A percentile compares a stretch with the other conserved stretches of the same genome.
These are phyloP conservation scores for Cryptococcus maquisensis DNA, from an alignment of 1,284 basidiomycete species.

Conservation along the genomic window DNA sequence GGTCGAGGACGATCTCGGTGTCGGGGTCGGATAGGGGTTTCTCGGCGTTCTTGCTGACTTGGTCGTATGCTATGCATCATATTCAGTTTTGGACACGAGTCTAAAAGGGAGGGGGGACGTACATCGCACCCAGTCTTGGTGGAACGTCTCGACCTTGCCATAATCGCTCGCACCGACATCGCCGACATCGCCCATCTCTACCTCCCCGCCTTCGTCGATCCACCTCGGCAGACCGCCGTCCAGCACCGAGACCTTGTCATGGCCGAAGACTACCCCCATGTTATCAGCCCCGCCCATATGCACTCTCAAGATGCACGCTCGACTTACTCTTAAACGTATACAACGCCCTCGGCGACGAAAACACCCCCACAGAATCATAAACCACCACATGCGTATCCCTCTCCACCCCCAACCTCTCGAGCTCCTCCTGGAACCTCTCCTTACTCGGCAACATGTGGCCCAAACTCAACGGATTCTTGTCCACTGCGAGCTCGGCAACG, in stretches of 20 bases:
- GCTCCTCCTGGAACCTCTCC: slow-evolving; percentile 70
- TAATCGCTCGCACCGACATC: slow-evolving; percentile 27
- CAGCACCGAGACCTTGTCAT: slow-evolving; percentile 74
- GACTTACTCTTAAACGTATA: slow-evolving; percentile 73
- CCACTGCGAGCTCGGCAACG: slow-evolving; percentile 43
- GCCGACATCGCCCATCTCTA: slow-evolving; percentile 54
- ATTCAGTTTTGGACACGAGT: too few species aligned
- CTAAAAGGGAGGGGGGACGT: slow-evolving; percentile 30
- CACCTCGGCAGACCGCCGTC: slow-evolving; percentile 85
- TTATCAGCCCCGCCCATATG: background rate
- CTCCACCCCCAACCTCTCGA: slow-evolving; percentile 69
- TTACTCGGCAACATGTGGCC: slow-evolving; percentile 89
- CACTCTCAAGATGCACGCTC: background rate
- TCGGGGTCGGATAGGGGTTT: slow-evolving; percentile 52
- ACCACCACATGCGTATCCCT: slow-evolving; percentile 76
- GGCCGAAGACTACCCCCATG: slow-evolving; percentile 65
- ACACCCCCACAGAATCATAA: slow-evolving; percentile 83
- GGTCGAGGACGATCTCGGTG: slow-evolving; percentile 78
- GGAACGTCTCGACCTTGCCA: slow-evolving; percentile 48
- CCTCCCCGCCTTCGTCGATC: slow-evolving; percentile 64
- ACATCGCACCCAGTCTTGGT: slow-evolving; percentile 58
- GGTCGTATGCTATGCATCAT: slow-evolving; percentile 65
- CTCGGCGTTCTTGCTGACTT: slow-evolving; percentile 70
- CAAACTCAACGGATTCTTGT: slow-evolving; percentile 62
- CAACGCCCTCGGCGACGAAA: slow-evolving; percentile 82